Conservation (phyloP, 2,329 filamentous ascomycete genomes). For the Fusarium marasasianum region DNA sequence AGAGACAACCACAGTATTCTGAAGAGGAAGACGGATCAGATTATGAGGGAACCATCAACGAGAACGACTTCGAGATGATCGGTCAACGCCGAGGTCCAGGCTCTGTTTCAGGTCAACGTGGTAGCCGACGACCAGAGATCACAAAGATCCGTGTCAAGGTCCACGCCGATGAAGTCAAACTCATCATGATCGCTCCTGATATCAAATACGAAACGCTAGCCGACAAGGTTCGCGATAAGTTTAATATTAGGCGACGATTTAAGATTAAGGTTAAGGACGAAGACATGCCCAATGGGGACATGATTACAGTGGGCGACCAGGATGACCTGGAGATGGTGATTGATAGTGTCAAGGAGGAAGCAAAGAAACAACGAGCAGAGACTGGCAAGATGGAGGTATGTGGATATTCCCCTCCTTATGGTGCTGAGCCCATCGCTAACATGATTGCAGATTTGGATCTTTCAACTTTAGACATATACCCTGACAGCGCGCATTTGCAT, state of each 20-base stretch:
- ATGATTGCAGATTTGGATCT: constrained; percentile 57
- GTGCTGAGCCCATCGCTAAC: constrained; percentile 36
- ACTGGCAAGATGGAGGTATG: constrained; percentile 96
- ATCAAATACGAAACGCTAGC: constrained; percentile 82
- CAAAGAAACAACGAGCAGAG: constrained; percentile 78
- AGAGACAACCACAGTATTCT: constrained; percentile 68
- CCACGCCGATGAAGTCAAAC: constrained; percentile 88
- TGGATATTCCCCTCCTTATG: constrained; percentile 28
- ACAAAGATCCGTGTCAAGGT: constrained; percentile 91
- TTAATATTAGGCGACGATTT: constrained; percentile 78
- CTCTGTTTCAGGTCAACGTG: constrained; percentile 62
- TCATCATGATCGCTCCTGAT: constrained; percentile 82
- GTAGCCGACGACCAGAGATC: constrained; percentile 71
- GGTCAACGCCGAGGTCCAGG: constrained; percentile 58
- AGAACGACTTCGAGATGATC: constrained; percentile 84
- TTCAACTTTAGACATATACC: constrained; percentile 50
- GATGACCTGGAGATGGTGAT: constrained; percentile 94
- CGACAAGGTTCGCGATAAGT: constrained; percentile 85
- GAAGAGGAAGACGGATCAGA: constrained; percentile 85
- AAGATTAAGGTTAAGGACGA: constrained; percentile 92
- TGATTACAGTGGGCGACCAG: constrained; percentile 97
- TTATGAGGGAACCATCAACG: constrained; percentile 72
- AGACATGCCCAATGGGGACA: constrained; percentile 78
- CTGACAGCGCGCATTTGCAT: constrained; percentile 37
- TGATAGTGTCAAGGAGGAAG: constrained; percentile 71